Base-by-base conservation (phyloP, 345 rosid genomes). In the Lumnitzera racemosa region DNA sequence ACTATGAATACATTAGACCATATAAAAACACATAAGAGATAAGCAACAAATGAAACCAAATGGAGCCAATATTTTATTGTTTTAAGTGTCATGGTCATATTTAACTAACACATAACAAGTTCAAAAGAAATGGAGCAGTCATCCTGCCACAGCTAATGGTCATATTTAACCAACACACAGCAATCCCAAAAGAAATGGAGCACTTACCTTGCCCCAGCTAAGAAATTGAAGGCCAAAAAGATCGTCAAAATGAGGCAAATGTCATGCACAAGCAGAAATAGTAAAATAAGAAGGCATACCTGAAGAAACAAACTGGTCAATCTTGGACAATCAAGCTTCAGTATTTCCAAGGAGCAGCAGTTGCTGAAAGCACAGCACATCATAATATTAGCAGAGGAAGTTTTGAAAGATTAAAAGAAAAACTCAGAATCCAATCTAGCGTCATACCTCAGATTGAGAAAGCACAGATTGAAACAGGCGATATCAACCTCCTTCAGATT, bases 401-500 rank as follows among this genome's bases (percentile, higher is more conserved):
- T 52, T 43, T 24, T 1, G 49, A 56, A n/a, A 20, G 63, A 7
- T 29, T 15, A 46, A 25, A 59, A 56, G 62, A 13, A 25, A 6
- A 47, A 41, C 12, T 36, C 15, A 5, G 16, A 5, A 54, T 5
- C 24, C 15, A 1, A 50, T 3, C 11, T 43, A 15, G 51, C 13
- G 48, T 15, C 61, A 20, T 67, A 90, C 99, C 97, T 94, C 67
- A 94, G 63, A 76, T 86, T 90, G 53, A 94, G 90, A 67, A 84
- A 64, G 73, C 81, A 70, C 64, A 90, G 74, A 70, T 80, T 88
- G 68, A 59, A 75, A 76, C 99, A 90, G 20, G 85, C 74, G 49
- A 94, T 76, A 63, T 84, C 80, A 51, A 90, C 96, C 78, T 94
- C 97, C 90, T 88, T 90, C 72, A 90, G 72, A 76, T 94, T 88